phyloP scores from a whole-genome alignment of 768 basidiomycete genomes.

The Auricularia sp. region DNA sequence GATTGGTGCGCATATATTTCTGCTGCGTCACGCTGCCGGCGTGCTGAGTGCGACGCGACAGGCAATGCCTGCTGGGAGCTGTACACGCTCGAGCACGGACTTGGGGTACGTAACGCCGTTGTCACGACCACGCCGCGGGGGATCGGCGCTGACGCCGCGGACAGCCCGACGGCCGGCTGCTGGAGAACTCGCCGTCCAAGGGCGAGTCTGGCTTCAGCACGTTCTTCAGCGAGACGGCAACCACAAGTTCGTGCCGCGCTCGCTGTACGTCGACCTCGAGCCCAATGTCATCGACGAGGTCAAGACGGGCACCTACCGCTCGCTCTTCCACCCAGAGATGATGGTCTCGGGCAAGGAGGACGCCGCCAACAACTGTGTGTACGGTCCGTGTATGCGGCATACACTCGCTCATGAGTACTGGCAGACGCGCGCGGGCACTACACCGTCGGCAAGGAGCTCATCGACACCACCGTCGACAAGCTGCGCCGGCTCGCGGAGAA shows the following conservation, averaged over 20 bases:
- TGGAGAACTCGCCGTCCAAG: conserved; percentile 55
- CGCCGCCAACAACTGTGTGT: conserved; percentile 94
- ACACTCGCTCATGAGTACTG: too few species aligned
- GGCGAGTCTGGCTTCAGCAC: conserved; percentile 88
- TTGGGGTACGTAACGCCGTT: conserved; percentile 57
- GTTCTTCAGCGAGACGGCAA: conserved; percentile 79
- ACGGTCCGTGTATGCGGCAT: too few species aligned
- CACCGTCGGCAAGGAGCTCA: conserved; percentile 96
- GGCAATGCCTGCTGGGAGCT: conserved; percentile 97
- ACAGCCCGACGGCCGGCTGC: conserved; percentile 86
- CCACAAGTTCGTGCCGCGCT: conserved; percentile 93
- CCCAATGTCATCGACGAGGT: conserved; percentile 95
- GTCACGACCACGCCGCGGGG: conserved; percentile 13
- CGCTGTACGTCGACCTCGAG: conserved; percentile 93
- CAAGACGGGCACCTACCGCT: conserved; percentile 82
- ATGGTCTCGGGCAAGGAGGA: conserved; percentile 98
- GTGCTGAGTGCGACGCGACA: conserved; percentile 17
- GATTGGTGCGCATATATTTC: conserved; percentile 37
- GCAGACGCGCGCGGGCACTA: conserved; percentile 96
- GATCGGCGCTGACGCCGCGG: conserved; percentile 6
- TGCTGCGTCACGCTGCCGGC: background rate
- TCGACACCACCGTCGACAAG: conserved; percentile 94
- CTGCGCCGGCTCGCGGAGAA: conserved; percentile 91
- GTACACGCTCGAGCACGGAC: conserved; percentile 95
- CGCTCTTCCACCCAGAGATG: conserved; percentile 95